Evolutionary conservation across 2,329 filamentous ascomycete genomes (phyloP).

Genomic region (Penicillium sp.): DNA sequence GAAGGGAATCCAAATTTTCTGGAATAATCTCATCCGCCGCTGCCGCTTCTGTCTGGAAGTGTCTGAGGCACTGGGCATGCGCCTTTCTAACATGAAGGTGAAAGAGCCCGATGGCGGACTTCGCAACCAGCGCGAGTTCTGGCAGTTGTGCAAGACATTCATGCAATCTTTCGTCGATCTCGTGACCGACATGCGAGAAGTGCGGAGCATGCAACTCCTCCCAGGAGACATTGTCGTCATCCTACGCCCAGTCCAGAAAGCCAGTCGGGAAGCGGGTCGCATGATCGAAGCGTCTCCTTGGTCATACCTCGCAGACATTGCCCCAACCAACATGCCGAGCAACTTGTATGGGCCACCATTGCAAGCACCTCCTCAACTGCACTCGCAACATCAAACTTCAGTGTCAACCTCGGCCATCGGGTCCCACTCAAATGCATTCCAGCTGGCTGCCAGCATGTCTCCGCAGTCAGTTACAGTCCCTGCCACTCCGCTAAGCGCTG

Average conservation of each 20-base stretch:
- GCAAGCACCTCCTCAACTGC: slow-evolving; percentile 33
- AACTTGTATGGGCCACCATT: slow-evolving; percentile 39
- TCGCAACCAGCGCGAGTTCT: slow-evolving; percentile 60
- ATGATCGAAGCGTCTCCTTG: slow-evolving; percentile 69
- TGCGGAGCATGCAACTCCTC: slow-evolving; percentile 50
- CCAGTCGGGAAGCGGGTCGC: slow-evolving; percentile 76
- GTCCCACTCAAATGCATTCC: slow-evolving; percentile 23
- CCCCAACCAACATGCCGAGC: slow-evolving; percentile 32
- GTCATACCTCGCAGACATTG: slow-evolving; percentile 56
- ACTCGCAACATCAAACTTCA: slow-evolving; percentile 34
- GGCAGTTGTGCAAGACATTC: slow-evolving; percentile 68
- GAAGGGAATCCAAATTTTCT: slow-evolving; percentile 63
- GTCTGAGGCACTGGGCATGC: slow-evolving; percentile 69
- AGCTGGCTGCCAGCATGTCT: slow-evolving; percentile 33
- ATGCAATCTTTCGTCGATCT: slow-evolving; percentile 52
- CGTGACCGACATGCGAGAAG: slow-evolving; percentile 49
- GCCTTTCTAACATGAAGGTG: slow-evolving; percentile 77
- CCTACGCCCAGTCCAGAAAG: slow-evolving; percentile 78
- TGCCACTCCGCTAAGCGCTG: slow-evolving; percentile 86
- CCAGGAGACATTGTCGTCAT: slow-evolving; percentile 69
- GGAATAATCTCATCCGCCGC: slow-evolving; percentile 70
- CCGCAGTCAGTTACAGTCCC: slow-evolving; percentile 64
- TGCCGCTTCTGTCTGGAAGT: slow-evolving; percentile 71
- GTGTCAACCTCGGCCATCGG: slow-evolving; percentile 28
- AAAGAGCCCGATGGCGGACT: slow-evolving; percentile 77